Evolutionary conservation across 75 land plant genomes (phyloP).

Genomic region (Chamaecyparis obtusa): DNA sequence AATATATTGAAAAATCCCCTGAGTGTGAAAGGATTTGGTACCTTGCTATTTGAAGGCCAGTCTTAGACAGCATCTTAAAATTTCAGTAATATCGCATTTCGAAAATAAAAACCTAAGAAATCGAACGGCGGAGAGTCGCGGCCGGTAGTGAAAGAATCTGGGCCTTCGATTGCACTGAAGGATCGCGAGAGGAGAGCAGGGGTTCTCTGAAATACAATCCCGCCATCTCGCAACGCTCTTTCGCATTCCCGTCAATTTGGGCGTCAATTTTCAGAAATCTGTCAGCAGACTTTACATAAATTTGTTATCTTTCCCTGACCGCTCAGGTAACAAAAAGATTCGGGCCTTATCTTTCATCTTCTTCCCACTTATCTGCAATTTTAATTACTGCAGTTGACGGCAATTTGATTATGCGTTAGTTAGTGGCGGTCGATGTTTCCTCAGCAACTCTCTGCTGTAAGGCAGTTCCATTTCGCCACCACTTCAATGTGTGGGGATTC

Average conservation of each 20-base stretch:
- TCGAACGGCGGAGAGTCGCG: neutral
- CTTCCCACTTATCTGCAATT: neutral
- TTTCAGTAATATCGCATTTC: too few relatives aligned
- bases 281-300: neutral
- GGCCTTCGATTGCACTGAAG: neutral
- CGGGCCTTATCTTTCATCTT: neutral
- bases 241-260: conserved; percentile 2
- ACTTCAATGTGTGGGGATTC: conserved; percentile 1
- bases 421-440: conserved; percentile 5
- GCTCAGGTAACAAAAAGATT: neutral
- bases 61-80: neutral
- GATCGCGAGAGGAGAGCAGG: conserved; percentile 5
- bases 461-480: neutral
- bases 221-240: conserved; percentile 2
- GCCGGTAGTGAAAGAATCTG: neutral
- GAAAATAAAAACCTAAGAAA: neutral
- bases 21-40: too few relatives aligned
- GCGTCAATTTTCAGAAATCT: neutral
- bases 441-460: neutral
- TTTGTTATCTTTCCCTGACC: neutral
- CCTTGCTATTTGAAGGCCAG: too few relatives aligned
- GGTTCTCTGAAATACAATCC: neutral
- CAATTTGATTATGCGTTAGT: neutral
- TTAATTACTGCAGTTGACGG: neutral
- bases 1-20: too few relatives aligned